Conservation (phyloP, 2,329 filamentous ascomycete genomes). For the Lachnum nothofagi region DNA sequence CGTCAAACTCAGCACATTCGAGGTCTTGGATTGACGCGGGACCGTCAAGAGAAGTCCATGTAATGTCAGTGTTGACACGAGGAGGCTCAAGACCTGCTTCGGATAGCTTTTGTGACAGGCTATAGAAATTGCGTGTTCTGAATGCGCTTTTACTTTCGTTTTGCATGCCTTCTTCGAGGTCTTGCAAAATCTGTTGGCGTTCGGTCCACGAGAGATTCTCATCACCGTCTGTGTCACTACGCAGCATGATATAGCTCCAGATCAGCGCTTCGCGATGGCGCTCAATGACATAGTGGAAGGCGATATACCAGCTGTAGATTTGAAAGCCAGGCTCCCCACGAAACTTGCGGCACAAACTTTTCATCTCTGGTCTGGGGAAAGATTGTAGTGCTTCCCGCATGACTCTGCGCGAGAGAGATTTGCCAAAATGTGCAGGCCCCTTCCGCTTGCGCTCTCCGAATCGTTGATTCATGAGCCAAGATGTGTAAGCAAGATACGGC, state of each 20-base stretch:
- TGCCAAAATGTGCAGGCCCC: conserved; percentile 40
- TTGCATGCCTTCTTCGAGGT: conserved; percentile 35
- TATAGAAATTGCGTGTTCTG: conserved; percentile 38
- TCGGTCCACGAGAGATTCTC: conserved; percentile 40
- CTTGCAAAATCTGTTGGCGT: conserved; percentile 35
- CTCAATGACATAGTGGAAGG: conserved; percentile 42
- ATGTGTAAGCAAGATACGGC: conserved; percentile 41
- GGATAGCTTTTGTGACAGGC: conserved; percentile 33
- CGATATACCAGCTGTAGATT: conserved; percentile 40
- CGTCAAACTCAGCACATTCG: conserved; percentile 38
- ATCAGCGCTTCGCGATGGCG: conserved; percentile 40
- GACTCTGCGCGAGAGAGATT: conserved; percentile 38
- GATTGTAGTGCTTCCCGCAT: conserved; percentile 38
- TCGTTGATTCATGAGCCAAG: conserved; percentile 40
- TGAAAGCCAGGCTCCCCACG: conserved; percentile 40
- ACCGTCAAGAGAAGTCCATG: conserved; percentile 41
- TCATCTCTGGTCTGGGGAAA: conserved; percentile 38
- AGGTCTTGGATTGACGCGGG: conserved; percentile 37
- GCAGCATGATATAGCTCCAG: conserved; percentile 40
- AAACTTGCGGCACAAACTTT: conserved; percentile 39
- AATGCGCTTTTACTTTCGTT: conserved; percentile 31
- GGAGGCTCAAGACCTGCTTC: conserved; percentile 38
- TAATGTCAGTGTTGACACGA: conserved; percentile 37
- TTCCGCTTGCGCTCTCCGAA: conserved; percentile 42
- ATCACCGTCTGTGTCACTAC: conserved; percentile 35